phyloP scores from a whole-genome alignment of 768 basidiomycete genomes.

The Favolaschia claudopus region DNA sequence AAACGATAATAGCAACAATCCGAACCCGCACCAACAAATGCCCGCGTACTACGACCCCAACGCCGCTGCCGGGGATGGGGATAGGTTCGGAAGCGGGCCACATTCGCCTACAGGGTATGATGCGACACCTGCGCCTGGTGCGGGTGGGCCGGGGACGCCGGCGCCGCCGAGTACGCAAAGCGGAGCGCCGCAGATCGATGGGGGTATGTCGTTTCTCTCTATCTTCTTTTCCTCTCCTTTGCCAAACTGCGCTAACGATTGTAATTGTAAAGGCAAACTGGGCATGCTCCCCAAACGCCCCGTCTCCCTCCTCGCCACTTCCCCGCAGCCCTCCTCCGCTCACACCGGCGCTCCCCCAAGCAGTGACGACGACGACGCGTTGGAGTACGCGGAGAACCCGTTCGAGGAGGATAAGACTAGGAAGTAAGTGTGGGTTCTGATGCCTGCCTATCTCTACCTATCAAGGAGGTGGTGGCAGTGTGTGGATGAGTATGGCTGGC shows the following conservation, averaged over 20 bases:
- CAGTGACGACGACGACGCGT: constrained; percentile 54
- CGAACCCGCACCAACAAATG: constrained; percentile 29
- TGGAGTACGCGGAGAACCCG: constrained; percentile 79
- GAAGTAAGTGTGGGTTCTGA: too few species aligned
- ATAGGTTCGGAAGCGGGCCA: neutral
- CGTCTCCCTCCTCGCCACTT: constrained; percentile 61
- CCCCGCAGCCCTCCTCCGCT: constrained; percentile 25
- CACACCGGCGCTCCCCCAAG: constrained; percentile 27
- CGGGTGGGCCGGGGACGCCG: neutral
- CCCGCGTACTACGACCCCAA: constrained; percentile 47
- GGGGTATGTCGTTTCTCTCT: constrained; percentile 32
- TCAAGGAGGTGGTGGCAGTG: too few species aligned
- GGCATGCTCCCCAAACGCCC: constrained; percentile 79
- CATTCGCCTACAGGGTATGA: constrained; percentile 22
- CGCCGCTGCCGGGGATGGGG: neutral
- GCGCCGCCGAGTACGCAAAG: constrained; percentile 29
- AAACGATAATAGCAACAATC: constrained; percentile 14
- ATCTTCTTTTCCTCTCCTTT: neutral
- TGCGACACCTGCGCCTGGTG: neutral
- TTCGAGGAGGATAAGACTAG: constrained; percentile 66
- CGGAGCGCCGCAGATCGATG: constrained; percentile 39
- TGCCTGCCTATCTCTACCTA: too few species aligned
- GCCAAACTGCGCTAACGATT: too few species aligned
- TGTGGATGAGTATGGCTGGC: too few species aligned
- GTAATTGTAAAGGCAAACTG: constrained; percentile 56